Base-by-base conservation (phyloP, 352 stramenopile genomes). In the Phytophthora pistaciae region DNA sequence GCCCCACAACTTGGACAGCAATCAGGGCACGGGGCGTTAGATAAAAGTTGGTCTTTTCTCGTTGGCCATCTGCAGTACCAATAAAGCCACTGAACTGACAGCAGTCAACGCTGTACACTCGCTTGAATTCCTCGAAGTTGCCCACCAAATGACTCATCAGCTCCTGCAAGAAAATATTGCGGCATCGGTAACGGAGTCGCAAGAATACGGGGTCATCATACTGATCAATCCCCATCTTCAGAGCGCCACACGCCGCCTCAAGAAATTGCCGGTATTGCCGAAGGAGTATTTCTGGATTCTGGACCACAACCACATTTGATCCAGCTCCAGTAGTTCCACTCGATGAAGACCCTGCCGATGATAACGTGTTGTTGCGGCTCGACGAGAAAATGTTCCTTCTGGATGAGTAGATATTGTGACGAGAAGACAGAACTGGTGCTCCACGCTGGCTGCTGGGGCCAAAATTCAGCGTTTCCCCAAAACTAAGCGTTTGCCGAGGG, bases 101-200 rank as follows among this genome's bases (percentile, higher is more conserved):
- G 59, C 83, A 92, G 21, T 93, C 82, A 25, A 94, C 82, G 25
- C 60, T 77, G 46, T 91, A 95, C 0, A 88, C 75, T 5, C 85
- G 82, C 68, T 92, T 91, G 38, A 93, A 91, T 33, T 94, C 86
- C 3, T 95, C 86, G 62, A 95, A 90, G 58, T 79, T 92, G 10
- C 86, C 86, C 21, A 82, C 69, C 49, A 94, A 80, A 66, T 94
- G 86, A 58, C 84, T 94, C 83, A 95, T 92, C 2, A 95, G 67
- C 57, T 95, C 88, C 76, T 95, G 88, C 55, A 95, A 70, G 48
- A 95, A 95, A 25, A 82, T 73, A 44, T 91, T 95, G 14, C 87
- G 84, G 52, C 88, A 92, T 54, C 88, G 82, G 54, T 91, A 95
- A 1, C 88, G 85, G 31, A 95, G 82, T 14, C 86, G 80, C 33